A percentile compares a stretch with the other conserved stretches of the same genome.
phyloP scores from a whole-genome alignment of 306 rosid species.

The Prunus salicina region DNA sequence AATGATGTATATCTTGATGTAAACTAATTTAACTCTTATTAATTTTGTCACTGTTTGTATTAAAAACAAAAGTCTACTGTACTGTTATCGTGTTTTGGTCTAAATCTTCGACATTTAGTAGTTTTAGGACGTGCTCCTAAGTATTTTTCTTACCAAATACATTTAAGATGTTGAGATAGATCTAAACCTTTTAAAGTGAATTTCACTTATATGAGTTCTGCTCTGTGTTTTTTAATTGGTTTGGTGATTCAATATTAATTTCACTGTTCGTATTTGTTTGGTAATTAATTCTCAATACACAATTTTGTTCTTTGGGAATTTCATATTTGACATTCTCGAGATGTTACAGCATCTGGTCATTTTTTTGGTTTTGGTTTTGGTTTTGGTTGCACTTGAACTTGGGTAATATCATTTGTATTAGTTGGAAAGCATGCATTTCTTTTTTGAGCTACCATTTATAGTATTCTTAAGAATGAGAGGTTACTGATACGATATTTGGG shows the following conservation, averaged over 20 bases:
- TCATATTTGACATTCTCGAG: not conserved
- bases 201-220: not conserved
- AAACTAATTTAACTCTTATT: not conserved
- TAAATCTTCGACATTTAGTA: not conserved
- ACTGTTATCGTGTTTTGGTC: not conserved
- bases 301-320: not conserved
- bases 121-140: not conserved
- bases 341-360: not conserved
- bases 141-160: not conserved
- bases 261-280: too few species aligned
- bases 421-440: not conserved
- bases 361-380: not conserved
- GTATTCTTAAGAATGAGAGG: slow-evolving; percentile 17
- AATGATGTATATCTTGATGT: not conserved
- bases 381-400: not conserved
- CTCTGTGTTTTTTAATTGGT: not conserved
- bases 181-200: not conserved
- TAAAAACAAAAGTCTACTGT: not conserved
- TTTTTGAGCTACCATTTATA: slow-evolving; percentile 6
- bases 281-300: not conserved
- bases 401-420: not conserved
- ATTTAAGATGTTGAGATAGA: not conserved
- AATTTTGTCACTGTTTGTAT: not conserved
- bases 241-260: not conserved
- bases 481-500: slow-evolving; percentile 22